phyloP scores from a whole-genome alignment of 1,284 basidiomycete species.

The Cryptococcus floricola region DNA sequence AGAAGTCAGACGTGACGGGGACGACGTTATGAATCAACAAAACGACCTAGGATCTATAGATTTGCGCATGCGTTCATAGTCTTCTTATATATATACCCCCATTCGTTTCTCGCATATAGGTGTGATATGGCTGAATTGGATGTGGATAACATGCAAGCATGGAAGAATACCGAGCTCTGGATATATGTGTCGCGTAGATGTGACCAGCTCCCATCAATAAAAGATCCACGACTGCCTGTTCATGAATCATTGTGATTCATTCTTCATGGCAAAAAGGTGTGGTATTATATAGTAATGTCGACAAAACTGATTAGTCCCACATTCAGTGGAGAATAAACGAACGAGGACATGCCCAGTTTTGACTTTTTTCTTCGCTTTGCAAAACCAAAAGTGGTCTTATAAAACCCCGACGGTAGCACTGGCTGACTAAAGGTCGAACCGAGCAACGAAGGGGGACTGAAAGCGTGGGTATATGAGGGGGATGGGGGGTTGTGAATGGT shows the following conservation, averaged over 20 bases:
- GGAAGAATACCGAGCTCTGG: too few species aligned
- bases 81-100: too few species aligned
- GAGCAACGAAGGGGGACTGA: slow-evolving; percentile 37
- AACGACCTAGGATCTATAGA: too few species aligned
- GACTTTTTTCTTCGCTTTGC: slow-evolving; percentile 32
- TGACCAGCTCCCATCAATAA: too few species aligned
- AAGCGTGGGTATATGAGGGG: slow-evolving; percentile 18
- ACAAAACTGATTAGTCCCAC: slow-evolving; percentile 41
- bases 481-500: background rate
- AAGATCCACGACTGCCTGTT: too few species aligned
- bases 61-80: too few species aligned
- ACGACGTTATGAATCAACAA: too few species aligned
- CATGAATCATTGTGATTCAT: background rate
- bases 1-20: background rate
- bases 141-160: too few species aligned
- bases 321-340: slow-evolving; percentile 31
- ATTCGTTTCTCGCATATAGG: too few species aligned
- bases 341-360: slow-evolving; percentile 41
- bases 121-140: too few species aligned
- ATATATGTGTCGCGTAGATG: too few species aligned
- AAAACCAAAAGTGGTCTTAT: slow-evolving; percentile 6
- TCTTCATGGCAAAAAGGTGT: background rate
- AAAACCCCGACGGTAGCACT: slow-evolving; percentile 27
- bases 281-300: slow-evolving; percentile 15
- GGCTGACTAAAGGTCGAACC: slow-evolving; percentile 31